Evolutionary conservation across 768 basidiomycete genomes (phyloP).

Genomic region (Lenzites betulinus): DNA sequence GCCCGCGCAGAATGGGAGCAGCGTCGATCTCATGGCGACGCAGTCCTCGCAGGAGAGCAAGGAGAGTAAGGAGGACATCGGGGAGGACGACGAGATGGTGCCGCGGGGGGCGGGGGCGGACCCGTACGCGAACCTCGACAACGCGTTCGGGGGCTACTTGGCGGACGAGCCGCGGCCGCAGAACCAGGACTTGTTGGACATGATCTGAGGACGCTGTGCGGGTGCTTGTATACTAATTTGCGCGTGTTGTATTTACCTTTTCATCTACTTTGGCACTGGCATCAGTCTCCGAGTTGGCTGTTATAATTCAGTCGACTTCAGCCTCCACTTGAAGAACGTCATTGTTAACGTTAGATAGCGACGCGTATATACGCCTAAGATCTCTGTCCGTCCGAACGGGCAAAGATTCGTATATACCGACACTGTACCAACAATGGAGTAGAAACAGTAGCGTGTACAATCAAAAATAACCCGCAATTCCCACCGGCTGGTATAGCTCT

Average conservation of each 20-base stretch:
- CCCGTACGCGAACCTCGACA: slow-evolving; percentile 83
- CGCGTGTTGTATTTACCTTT: slow-evolving; percentile 10
- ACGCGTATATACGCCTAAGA: too few species aligned
- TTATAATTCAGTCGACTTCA: too few species aligned
- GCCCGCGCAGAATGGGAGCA: slow-evolving; percentile 8
- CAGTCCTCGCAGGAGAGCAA: slow-evolving; percentile 19
- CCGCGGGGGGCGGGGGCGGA: slow-evolving; percentile 42
- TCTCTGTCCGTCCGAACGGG: too few species aligned
- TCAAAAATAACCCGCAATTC: too few species aligned
- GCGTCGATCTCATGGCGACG: slow-evolving; percentile 17
- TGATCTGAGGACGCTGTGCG: slow-evolving; percentile 13
- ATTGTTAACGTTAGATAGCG: too few species aligned
- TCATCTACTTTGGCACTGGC: too few species aligned
- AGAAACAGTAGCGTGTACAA: too few species aligned
- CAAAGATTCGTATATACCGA: too few species aligned
- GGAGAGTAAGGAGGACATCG: slow-evolving; percentile 29
- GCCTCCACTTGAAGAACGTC: too few species aligned
- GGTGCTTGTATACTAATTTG: slow-evolving; percentile 17
- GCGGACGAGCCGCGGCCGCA: slow-evolving; percentile 75
- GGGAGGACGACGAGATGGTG: slow-evolving; percentile 43
- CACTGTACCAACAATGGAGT: too few species aligned
- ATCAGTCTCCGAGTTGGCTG: too few species aligned
- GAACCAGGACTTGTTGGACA: slow-evolving; percentile 60
- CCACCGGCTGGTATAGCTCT: too few species aligned
- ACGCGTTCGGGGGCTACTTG: slow-evolving; percentile 72